Evolutionary conservation across 1,284 basidiomycete genomes (phyloP).

Genomic region (Ceratobasidium sp.): DNA sequence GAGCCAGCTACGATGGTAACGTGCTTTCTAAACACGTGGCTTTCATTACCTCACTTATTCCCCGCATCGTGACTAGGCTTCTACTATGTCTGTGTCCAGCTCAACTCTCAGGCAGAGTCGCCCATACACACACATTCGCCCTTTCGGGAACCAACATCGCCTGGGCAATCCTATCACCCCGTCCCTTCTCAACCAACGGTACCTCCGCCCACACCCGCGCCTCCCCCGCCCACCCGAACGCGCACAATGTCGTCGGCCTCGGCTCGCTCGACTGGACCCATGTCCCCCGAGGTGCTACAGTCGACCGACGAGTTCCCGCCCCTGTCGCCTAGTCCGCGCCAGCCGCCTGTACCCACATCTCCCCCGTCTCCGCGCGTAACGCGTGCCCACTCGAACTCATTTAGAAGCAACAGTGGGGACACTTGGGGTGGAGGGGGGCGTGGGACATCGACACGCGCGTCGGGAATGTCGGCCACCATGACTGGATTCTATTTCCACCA

Average conservation of each 20-base stretch:
- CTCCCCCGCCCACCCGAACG: slow-evolving; percentile 53
- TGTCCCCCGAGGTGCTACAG: slow-evolving; percentile 27
- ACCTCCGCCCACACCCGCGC: slow-evolving; percentile 49
- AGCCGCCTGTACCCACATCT: background rate
- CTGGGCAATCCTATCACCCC: slow-evolving; percentile 52
- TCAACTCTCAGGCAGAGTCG: slow-evolving; percentile 61
- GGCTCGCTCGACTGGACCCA: slow-evolving; percentile 49
- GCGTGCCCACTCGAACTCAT: slow-evolving; percentile 24
- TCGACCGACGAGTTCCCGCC: slow-evolving; percentile 39
- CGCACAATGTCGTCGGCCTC: slow-evolving; percentile 33
- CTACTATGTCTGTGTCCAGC: slow-evolving; percentile 87
- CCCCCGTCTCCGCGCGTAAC: slow-evolving; percentile 41
- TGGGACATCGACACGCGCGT: slow-evolving; percentile 61
- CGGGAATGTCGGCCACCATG: slow-evolving; percentile 63
- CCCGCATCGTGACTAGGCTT: slow-evolving; percentile 67
- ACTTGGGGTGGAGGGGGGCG: slow-evolving; percentile 36
- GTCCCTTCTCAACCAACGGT: slow-evolving; percentile 54
- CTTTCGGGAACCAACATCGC: slow-evolving; percentile 60
- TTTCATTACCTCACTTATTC: slow-evolving; percentile 21
- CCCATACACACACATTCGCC: slow-evolving; percentile 51
- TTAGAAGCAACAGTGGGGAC: slow-evolving; percentile 34
- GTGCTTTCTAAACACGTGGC: slow-evolving; percentile 41
- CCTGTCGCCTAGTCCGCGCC: slow-evolving; percentile 17
- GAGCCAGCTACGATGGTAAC: slow-evolving; percentile 92
- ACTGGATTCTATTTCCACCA: slow-evolving; percentile 95